Base-by-base conservation (phyloP, 2,329 filamentous ascomycete species). In the Cucurbitaria berberidis region DNA sequence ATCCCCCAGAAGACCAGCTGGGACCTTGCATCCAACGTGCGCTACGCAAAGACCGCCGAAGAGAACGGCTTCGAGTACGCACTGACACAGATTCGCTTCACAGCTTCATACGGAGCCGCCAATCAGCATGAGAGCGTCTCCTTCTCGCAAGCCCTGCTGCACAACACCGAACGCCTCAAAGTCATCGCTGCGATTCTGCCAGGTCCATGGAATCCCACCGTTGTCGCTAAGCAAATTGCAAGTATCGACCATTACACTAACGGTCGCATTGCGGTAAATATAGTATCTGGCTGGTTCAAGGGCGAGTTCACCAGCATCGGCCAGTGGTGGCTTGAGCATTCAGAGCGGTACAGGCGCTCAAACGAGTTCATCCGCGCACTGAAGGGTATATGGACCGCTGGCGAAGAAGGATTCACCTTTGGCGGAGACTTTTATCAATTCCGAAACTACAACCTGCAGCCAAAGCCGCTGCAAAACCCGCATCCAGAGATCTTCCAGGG, bases 271-370 rank as follows among this genome's bases (percentile, higher is more conserved):
- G 80, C 79, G 1, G 80, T 83, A 9, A 83, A 83, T 45, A 73
- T 83, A 1, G 81, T 83, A 0, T 80, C 76, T 1, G 81, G 81
- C 3, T 83, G 81, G 81, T 82, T 83, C 69, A 82, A 82, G 59
- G 73, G 76, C 46, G 81, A 83, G 64, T 83, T 83, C 55, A 78
- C 76, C 0, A 75, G 76, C 41, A 79, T 83, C 19, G 80, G 80
- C 5, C 78, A 82, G 64, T 83, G 80, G 81, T 83, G 81, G 81
- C 74, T 83, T 15, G 80, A 83, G 57, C 81, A 83, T 55, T 76
- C 77, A 1, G 81, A 83, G 66, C 76, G 81, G 3, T 83, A 82
- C 60, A 74, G 81, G 29, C 77, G 81, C 16, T 79, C 55, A 3
- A 61, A 63, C n/a, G 80, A 83, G 62, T 82, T 83, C 64, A 82